These are phyloP conservation scores for Macrolepiota fuliginosa DNA, from an alignment of 768 basidiomycete species.

Conservation along the genomic window DNA sequence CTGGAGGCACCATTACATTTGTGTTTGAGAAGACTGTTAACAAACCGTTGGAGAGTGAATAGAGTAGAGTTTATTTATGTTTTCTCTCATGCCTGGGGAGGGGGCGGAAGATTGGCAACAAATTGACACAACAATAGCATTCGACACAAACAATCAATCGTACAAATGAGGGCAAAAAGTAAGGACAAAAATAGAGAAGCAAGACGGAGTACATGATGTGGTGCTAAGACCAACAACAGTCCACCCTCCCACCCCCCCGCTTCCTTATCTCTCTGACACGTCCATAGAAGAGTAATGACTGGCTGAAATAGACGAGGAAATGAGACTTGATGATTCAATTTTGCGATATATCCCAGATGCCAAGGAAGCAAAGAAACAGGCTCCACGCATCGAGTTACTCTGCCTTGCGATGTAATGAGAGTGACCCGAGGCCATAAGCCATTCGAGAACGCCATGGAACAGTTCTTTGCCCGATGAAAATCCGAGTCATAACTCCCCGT, in stretches of 20 bases:
- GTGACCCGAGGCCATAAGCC: neutral
- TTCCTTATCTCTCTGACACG: neutral
- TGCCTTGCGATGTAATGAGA: neutral
- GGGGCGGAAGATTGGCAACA: too few species aligned
- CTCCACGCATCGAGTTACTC: neutral
- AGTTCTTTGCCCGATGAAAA: neutral
- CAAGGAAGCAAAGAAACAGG: neutral
- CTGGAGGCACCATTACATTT: slow-evolving; percentile 73
- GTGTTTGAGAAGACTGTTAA: slow-evolving; percentile 58
- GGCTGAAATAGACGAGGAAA: neutral
- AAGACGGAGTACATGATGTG: neutral
- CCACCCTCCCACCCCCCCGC: neutral
- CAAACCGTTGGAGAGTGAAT: neutral
- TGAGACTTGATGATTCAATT: neutral
- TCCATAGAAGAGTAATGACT: neutral
- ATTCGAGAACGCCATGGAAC: neutral
- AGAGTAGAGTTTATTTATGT: neutral
- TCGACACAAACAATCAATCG: neutral
- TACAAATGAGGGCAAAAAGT: neutral
- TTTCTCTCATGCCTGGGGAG: too few species aligned
- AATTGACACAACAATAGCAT: neutral
- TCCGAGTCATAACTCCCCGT: slow-evolving; percentile 28
- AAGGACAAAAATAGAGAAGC: slow-evolving; percentile 6
- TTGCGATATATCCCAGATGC: neutral
- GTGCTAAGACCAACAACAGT: neutral